Base-by-base conservation (phyloP, 306 rosid genomes). In the Cucumis cinereus region DNA sequence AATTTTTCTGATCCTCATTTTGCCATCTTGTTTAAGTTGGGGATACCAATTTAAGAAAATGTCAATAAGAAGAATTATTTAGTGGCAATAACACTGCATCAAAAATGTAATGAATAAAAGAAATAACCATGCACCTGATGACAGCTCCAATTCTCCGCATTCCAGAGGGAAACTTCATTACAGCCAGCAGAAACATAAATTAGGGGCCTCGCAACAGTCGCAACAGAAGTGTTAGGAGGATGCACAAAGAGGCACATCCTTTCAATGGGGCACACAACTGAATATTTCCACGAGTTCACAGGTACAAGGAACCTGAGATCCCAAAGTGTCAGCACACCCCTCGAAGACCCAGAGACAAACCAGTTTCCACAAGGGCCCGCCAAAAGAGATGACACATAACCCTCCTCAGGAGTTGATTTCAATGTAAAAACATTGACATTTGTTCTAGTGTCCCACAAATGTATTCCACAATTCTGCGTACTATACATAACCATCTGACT, bases 111-210 rank as follows among this genome's bases (percentile, higher is more conserved):
- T 35, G 77, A 74, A 36, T 53, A 54, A 41, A 74, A 36, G 78
- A 77, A 40, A 81, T 16, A 70, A 66, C 69, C 83, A 71, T 35
- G 75, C 82, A 93, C 98, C 98, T 91, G 97, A 87, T 91, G 98
- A 84, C 98, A 94, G 82, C 91, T 94, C 74, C 93, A 90, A 84
- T 89, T 92, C 83, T 94, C 98, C 60, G 96, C 97, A 88, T 94
- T 94, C 98, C 98, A 94, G 78, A 94, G 98, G 70, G 96, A 91
- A 82, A 94, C 96, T 88, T 94, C 97, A 79, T 87, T 90, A 84
- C 90, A 91, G 52, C 98, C 98, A 40, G 97, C 96, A 36, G 97
- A 93, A 76, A 94, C 97, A 83, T 90, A 94, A 78, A 94, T 88
- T 84, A 92, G 97, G 79, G 98, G 98, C 83, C 97, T 89, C 57